A percentile compares a stretch with the other conserved stretches of the same genome.
Evolutionary conservation across 768 basidiomycete genomes (phyloP).

Genomic region (Lepiota subincarnata): DNA sequence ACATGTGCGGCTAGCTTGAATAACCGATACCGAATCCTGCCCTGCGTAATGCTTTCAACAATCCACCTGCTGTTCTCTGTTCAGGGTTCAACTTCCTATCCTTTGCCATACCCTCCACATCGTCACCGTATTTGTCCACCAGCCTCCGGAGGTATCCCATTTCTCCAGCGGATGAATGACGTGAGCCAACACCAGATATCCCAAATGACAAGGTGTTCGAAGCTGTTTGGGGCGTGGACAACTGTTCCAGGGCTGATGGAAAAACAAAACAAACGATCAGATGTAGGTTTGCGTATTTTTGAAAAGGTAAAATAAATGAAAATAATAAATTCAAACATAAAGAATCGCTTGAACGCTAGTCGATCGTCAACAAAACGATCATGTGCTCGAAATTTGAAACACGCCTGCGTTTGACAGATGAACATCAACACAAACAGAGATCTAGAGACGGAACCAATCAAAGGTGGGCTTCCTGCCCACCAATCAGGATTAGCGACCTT

Average conservation of each 20-base stretch:
- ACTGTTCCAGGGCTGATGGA: conserved; percentile 56
- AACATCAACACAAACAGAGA: no score
- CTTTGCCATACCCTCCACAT: conserved; percentile 71
- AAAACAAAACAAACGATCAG: not conserved
- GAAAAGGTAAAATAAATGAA: conserved; percentile 7
- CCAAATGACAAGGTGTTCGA: conserved; percentile 35
- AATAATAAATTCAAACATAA: conserved; percentile 10
- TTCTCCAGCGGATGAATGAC: conserved; percentile 71
- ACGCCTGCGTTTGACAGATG: no score
- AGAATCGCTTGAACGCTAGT: not conserved
- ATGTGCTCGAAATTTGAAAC: not conserved
- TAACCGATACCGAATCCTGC: conserved; percentile 36
- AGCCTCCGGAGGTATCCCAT: conserved; percentile 60
- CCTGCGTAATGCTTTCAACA: conserved; percentile 58
- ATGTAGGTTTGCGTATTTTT: not conserved
- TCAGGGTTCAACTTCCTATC: conserved; percentile 78
- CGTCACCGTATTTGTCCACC: conserved; percentile 63
- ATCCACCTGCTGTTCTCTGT: conserved; percentile 81
- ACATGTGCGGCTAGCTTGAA: not conserved
- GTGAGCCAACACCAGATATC: conserved; percentile 40
- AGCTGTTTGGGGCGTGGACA: conserved; percentile 39
- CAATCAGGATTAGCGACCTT: no score
- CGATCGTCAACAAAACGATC: not conserved
- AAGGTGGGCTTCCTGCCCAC: no score
- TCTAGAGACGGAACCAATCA: no score